A percentile compares a stretch with the other conserved stretches of the same genome.
Conservation (phyloP, 352 stramenopile species). For the Pythium apleroticum region DNA sequence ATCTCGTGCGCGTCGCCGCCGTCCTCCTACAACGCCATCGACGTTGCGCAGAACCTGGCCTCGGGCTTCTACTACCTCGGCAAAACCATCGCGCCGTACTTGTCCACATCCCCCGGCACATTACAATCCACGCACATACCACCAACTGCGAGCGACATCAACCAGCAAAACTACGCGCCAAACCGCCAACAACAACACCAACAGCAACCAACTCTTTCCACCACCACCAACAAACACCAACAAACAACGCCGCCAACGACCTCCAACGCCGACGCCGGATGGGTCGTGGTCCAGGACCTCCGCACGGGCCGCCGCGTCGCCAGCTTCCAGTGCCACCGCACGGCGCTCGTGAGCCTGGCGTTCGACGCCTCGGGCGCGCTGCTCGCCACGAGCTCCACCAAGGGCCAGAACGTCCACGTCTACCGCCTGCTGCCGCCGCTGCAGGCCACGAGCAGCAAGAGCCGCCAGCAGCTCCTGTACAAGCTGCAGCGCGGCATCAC, state of each 20-base stretch:
- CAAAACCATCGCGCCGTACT: slow-evolving; percentile 74
- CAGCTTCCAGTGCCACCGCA: slow-evolving; percentile 78
- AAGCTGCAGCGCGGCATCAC: slow-evolving; percentile 88
- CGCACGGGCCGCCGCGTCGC: slow-evolving; percentile 59
- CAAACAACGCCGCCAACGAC: slow-evolving; percentile 11
- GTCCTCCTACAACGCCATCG: slow-evolving; percentile 61
- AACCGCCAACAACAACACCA: slow-evolving; percentile 12
- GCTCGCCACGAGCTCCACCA: slow-evolving; percentile 76
- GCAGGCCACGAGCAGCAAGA: slow-evolving; percentile 21
- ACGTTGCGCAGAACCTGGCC: slow-evolving; percentile 87
- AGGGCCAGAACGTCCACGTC: slow-evolving; percentile 86
- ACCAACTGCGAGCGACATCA: neutral
- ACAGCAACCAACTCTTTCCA: neutral
- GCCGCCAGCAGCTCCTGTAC: slow-evolving; percentile 67
- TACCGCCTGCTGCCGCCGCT: slow-evolving; percentile 73
- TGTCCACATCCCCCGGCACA: slow-evolving; percentile 62
- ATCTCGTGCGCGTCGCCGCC: slow-evolving; percentile 18
- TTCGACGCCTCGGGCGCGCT: slow-evolving; percentile 79
- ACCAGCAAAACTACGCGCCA: neutral
- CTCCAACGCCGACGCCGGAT: slow-evolving; percentile 41
- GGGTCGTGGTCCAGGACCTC: slow-evolving; percentile 69
- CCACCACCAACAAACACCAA: slow-evolving; percentile 10
- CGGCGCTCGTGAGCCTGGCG: slow-evolving; percentile 65
- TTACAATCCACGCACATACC: slow-evolving; percentile 1
- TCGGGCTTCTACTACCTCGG: slow-evolving; percentile 85